A percentile compares a stretch with the other conserved stretches of the same genome.
Evolutionary conservation across 192 early-diverging fungal species (phyloP).

Genomic region (Coemansia interrupta): DNA sequence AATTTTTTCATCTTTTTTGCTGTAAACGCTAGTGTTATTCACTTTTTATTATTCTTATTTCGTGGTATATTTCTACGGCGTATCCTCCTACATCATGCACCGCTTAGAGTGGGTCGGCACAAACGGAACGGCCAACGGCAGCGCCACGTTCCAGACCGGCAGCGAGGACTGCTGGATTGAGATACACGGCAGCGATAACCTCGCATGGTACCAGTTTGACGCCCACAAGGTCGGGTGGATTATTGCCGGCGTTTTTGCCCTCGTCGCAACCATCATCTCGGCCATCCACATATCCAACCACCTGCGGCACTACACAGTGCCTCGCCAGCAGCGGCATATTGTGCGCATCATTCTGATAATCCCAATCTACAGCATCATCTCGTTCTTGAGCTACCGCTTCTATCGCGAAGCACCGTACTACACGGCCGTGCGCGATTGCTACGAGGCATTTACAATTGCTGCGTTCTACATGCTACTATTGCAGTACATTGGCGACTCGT

Average conservation of each 20-base stretch:
- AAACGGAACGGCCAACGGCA: constrained; percentile 18
- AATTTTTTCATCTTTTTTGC: constrained; percentile 1
- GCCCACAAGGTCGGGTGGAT: constrained; percentile 62
- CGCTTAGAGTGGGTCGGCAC: constrained; percentile 38
- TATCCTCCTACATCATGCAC: constrained; percentile 1
- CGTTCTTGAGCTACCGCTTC: constrained; percentile 66
- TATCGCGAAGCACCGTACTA: constrained; percentile 67
- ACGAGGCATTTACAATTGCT: constrained; percentile 71
- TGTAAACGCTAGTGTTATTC: background rate
- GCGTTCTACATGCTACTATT: constrained; percentile 71
- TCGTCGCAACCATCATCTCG: constrained; percentile 55
- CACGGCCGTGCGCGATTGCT: constrained; percentile 66
- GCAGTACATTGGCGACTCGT: constrained; percentile 61
- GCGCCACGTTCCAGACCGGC: constrained; percentile 14
- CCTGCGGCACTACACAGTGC: constrained; percentile 58
- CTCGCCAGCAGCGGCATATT: constrained; percentile 72
- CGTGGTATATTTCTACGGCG: background rate
- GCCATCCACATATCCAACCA: constrained; percentile 53
- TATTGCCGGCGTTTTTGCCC: constrained; percentile 54
- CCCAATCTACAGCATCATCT: constrained; percentile 68
- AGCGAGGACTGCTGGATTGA: constrained; percentile 49
- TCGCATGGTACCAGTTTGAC: constrained; percentile 49
- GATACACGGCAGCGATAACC: constrained; percentile 43
- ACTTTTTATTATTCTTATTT: background rate
- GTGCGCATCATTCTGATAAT: constrained; percentile 73